Conservation (phyloP, 2,329 filamentous ascomycete genomes). For the Lachnellula occidentalis region DNA sequence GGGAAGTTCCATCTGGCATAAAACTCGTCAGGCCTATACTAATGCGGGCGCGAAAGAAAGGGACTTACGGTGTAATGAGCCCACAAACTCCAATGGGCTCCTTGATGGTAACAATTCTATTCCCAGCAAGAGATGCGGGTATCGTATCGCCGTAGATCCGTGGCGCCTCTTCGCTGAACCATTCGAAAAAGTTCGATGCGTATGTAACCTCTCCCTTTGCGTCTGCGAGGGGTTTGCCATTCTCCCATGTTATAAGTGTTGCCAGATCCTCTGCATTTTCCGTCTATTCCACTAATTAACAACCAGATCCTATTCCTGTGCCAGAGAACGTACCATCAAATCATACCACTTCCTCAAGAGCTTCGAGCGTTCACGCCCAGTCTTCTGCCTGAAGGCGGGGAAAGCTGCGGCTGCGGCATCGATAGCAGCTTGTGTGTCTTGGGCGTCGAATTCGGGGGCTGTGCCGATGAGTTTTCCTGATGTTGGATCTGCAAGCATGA, state of each 20-base stretch:
- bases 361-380: conserved; percentile 68
- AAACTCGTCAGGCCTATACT: background rate
- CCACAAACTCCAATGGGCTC: conserved; percentile 82
- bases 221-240: conserved; percentile 77
- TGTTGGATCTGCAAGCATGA: conserved; percentile 60
- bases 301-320: background rate
- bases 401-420: conserved; percentile 75
- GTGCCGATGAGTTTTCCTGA: conserved; percentile 76
- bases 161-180: conserved; percentile 77
- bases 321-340: conserved; percentile 48
- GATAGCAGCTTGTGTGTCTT: conserved; percentile 78
- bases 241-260: conserved; percentile 82
- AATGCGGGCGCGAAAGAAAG: background rate
- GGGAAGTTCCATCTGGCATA: conserved; percentile 71
- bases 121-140: conserved; percentile 61
- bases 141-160: conserved; percentile 71
- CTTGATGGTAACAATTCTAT: conserved; percentile 72
- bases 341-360: conserved; percentile 78
- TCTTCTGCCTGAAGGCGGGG: conserved; percentile 62
- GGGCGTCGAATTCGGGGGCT: conserved; percentile 74
- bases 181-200: conserved; percentile 71
- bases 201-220: conserved; percentile 68
- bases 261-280: conserved; percentile 77
- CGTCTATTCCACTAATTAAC: conserved; percentile 18
- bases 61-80: conserved; percentile 61